Evolutionary conservation across 345 rosid species (phyloP), one percentile per base, ranked within the genome.

Genomic region (Salix viminalis): DNA sequence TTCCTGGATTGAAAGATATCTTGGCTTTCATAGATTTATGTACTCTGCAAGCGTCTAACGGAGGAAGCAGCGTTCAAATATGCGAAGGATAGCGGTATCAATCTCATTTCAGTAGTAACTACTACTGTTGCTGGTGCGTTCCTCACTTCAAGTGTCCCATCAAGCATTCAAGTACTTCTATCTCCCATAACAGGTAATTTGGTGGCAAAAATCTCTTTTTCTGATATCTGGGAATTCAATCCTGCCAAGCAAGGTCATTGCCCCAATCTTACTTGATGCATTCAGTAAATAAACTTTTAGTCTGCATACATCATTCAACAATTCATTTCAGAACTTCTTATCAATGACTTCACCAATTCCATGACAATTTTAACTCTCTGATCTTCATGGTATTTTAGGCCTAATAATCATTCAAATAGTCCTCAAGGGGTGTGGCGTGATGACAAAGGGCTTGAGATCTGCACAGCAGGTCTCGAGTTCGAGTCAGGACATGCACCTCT

Each of bases 51-150:
- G 83, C 90, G 88, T 60, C 80, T 84, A 8, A 68, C 97, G 58
- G 99, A 92, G 77, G 91, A 88, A 78, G 90, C 91, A 76, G 96
- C 99, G n/a, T 90, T 91, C 76, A 76, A 77, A 67, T 91, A 82
- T 83, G 94, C 94, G 16, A 83, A 76, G 0, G 89, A 85, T 67
- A 92, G 75, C 26, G 88, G 85, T 23, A 79, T 95, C 39, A 88
- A 88, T 76, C 86, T 95, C 71, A 87, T 92, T 70, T 90, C 99
- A 10, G 89, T 87, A 37, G 85, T 91, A 72, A 83, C 96, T 67
- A 74, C 94, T 19, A 94, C 97, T 10, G 89, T 92, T 61, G 94
- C 88, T 1, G 97, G 97, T 65, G 89, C 94, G 37, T 91, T 90
- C 75, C 85, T 91, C 58, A 88, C 94, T 61, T 69, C 88, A 24